Evolutionary conservation across 1,284 basidiomycete species (phyloP), one percentile per base, ranked within the genome.

Genomic region (Ustilago xerochloae): DNA sequence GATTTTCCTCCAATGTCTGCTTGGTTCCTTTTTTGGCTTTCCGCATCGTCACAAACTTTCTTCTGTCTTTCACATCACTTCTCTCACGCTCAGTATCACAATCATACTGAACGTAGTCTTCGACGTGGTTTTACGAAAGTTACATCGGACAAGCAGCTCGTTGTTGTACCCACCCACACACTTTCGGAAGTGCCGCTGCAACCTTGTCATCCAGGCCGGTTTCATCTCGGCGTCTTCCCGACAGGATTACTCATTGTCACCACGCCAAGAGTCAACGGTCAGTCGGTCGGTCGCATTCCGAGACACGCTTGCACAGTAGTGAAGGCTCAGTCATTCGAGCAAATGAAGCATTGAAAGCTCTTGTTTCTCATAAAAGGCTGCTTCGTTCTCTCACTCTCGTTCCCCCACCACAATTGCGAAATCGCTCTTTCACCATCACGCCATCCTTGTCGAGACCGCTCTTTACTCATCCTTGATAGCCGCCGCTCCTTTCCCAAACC

Each of bases 161-260:
- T n/a, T 36, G 45, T 30, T 24, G 24, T 24, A 6, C 22, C 22
- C 18, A 45, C 41, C 24, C 45, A 47, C 24, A 47, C 45, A 22
- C 20, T 22, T 24, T 22, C 41, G 41, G 13, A 45, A 45, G 18
- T 22, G 41, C 41, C 41, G 41, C 16, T n/a, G n/a, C n/a, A n/a
- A n/a, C 29, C n/a, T 48, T 20, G 26, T 48, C 28, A n/a, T 20
- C 47, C 18, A 13, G 16, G 13, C 35, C 61, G 53, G 54, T 49
- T 57, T 63, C 62, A 63, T 63, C 49, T 63, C 62, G 62, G 54
- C 54, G 35, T 52, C 54, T 48, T 46, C 35, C 62, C 62, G 62
- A 52, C n/a, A n/a, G n/a, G n/a, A n/a, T n/a, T n/a, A n/a, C n/a
- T n/a, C 38, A 41, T 20, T 22, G 15, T 29, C 43, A 46, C 24